Evolutionary conservation across 2,329 filamentous ascomycete genomes (phyloP).

Genomic region (Colletotrichum truncatum): DNA sequence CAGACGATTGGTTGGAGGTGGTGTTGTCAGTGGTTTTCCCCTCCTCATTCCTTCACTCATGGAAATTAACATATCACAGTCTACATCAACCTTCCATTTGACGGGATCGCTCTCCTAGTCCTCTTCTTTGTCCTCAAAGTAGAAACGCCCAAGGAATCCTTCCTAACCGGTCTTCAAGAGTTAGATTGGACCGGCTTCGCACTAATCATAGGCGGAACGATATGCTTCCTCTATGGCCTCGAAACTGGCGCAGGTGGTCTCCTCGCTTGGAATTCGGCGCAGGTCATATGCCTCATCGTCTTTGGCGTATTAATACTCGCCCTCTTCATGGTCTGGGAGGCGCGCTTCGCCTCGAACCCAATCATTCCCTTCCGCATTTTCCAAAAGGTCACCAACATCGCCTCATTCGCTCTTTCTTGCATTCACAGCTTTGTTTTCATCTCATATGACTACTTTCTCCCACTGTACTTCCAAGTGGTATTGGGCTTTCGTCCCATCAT

Average conservation of each 20-base stretch:
- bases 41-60: too few species aligned
- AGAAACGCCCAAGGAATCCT: slow-evolving; percentile 63
- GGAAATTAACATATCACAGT: slow-evolving; percentile 29
- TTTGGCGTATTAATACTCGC: slow-evolving; percentile 54
- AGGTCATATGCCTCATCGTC: slow-evolving; percentile 61
- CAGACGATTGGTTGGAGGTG: slow-evolving; percentile 65
- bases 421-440: slow-evolving; percentile 59
- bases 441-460: slow-evolving; percentile 66
- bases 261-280: slow-evolving; percentile 60
- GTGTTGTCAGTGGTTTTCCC: slow-evolving; percentile 52
- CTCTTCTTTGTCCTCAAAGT: slow-evolving; percentile 52
- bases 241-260: slow-evolving; percentile 63
- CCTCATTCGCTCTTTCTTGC: slow-evolving; percentile 47
- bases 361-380: slow-evolving; percentile 67
- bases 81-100: slow-evolving; percentile 53
- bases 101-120: slow-evolving; percentile 51
- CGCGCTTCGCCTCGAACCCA: slow-evolving; percentile 62
- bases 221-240: slow-evolving; percentile 70
- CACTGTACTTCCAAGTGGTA: slow-evolving; percentile 68
- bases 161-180: slow-evolving; percentile 62
- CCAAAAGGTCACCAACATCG: slow-evolving; percentile 56
- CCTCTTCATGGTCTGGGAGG: slow-evolving; percentile 61
- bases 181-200: slow-evolving; percentile 60
- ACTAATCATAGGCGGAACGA: slow-evolving; percentile 62
- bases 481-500: slow-evolving; percentile 58